Base-by-base conservation (phyloP, 2,329 filamentous ascomycete genomes). In the Rhinocladiella mackenziei region DNA sequence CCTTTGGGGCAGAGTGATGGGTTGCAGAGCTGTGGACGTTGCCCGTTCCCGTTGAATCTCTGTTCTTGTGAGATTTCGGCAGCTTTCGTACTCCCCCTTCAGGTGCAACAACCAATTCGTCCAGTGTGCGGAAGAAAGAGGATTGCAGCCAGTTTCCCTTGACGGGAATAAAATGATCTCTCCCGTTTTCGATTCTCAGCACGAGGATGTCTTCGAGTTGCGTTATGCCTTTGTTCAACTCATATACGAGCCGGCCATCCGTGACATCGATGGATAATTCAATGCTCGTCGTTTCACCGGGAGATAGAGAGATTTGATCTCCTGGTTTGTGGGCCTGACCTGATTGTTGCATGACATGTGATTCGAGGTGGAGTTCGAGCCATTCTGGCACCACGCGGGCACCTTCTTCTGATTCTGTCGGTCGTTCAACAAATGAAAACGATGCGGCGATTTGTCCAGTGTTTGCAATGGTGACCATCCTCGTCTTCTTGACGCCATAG, bases 121-220 rank as follows among this genome's bases (percentile, higher is more conserved):
- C 84, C n/a, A 98, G 76, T 0, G 86, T 89, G 26, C 87, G 81
- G 0, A 86, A 87, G 36, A 97, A 86, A 56, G 82, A 86, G 0
- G 87, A 88, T 6, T 85, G 84, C 3, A 83, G 70, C 91, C 92
- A 98, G 1, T 68, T 71, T 0, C 78, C 92, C 17, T 78, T 81
- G 0, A 95, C 73, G 0, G 89, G 84, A 28, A 98, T 79, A 61
- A 98, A 98, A 60, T 97, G 86, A 58, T 98, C 92, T 35, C 89
- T 78, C 1, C 94, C 94, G 39, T 84, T 79, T 8, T 80, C 75
- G 4, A 98, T 86, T 1, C 89, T 81, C 6, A 98, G 73, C 2
- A 98, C 83, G 5, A 98, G 72, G 2, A 98, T 82, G 53, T 97
- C 89, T 51, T 97, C 91, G 0, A 98, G 69, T 5, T 69, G 70